phyloP scores from a whole-genome alignment of 345 rosid genomes.

The Erodium maritimum region DNA sequence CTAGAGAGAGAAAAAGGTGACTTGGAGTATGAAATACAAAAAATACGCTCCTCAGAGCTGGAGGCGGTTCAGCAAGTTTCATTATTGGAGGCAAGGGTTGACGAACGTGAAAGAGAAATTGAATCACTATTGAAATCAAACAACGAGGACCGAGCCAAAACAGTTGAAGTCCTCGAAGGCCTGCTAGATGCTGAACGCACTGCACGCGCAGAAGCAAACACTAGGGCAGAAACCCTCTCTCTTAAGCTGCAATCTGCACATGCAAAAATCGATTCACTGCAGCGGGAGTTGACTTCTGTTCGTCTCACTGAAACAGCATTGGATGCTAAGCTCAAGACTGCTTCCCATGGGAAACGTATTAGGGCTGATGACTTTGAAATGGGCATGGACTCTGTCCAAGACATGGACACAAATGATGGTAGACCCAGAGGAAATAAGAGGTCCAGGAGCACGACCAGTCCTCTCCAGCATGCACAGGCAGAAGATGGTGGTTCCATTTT shows the following conservation, averaged over 20 bases:
- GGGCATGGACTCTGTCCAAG: slow-evolving; percentile 55
- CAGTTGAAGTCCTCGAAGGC: slow-evolving; percentile 64
- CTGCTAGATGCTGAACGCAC: slow-evolving; percentile 75
- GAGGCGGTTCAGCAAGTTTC: slow-evolving; percentile 62
- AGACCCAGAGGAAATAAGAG: slow-evolving; percentile 45
- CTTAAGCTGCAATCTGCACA: slow-evolving; percentile 72
- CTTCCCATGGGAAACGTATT: slow-evolving; percentile 53
- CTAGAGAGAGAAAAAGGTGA: slow-evolving; percentile 63
- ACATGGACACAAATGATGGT: slow-evolving; percentile 30
- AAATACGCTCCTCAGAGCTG: slow-evolving; percentile 49
- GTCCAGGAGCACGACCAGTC: slow-evolving; percentile 54
- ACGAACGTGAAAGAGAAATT: slow-evolving; percentile 86
- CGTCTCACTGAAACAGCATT: slow-evolving; percentile 74
- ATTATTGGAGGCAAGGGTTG: slow-evolving; percentile 72
- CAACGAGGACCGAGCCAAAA: slow-evolving; percentile 67
- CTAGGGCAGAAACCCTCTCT: slow-evolving; percentile 78
- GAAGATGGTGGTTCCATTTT: slow-evolving; percentile 66
- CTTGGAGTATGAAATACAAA: slow-evolving; percentile 45
- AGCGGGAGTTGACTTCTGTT: slow-evolving; percentile 69
- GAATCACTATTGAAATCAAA: slow-evolving; percentile 58
- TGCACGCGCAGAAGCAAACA: slow-evolving; percentile 60
- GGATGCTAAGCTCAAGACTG: slow-evolving; percentile 68
- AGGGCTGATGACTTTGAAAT: slow-evolving; percentile 54
- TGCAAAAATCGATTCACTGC: slow-evolving; percentile 72
- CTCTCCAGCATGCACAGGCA: slow-evolving; percentile 23